Evolutionary conservation across 805 yeast genomes (phyloP).

Genomic region (Kodamaea leandrae): DNA sequence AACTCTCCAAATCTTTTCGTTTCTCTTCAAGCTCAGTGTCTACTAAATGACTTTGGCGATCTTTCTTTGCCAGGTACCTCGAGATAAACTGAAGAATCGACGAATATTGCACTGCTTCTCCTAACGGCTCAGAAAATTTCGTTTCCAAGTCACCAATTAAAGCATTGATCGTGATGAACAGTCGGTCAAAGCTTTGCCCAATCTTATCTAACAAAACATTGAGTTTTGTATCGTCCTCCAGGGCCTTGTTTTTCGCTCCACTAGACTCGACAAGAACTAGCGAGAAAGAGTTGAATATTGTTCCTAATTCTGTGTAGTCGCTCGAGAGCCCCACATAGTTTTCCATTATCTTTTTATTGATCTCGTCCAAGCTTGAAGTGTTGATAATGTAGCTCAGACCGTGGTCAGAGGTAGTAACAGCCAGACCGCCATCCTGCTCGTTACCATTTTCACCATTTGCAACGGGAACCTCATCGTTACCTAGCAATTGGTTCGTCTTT

Average conservation of each 20-base stretch:
- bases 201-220: conserved; percentile 60
- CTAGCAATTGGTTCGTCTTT: conserved; percentile 21
- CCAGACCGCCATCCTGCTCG: not conserved
- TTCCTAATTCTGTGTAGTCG: conserved; percentile 75
- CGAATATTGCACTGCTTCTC: conserved; percentile 68
- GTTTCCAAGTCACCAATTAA: conserved; percentile 53
- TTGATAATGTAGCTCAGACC: conserved; percentile 16
- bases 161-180: conserved; percentile 49
- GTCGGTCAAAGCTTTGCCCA: conserved; percentile 82
- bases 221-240: conserved; percentile 25
- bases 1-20: conserved; percentile 28
- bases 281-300: conserved; percentile 52
- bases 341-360: conserved; percentile 52
- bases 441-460: conserved; percentile 1
- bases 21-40: conserved; percentile 34
- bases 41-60: conserved; percentile 30
- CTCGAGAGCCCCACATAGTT: conserved; percentile 57
- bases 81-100: conserved; percentile 55
- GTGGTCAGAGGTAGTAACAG: not conserved
- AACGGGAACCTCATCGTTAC: conserved; percentile 4
- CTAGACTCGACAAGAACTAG: conserved; percentile 39
- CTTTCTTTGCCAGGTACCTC: conserved; percentile 51
- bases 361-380: conserved; percentile 52
- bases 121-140: conserved; percentile 64
- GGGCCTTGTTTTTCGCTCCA: conserved; percentile 18